These are phyloP conservation scores for Aspergillus versicolor DNA, from an alignment of 2,329 filamentous ascomycete species.

Conservation along the genomic window DNA sequence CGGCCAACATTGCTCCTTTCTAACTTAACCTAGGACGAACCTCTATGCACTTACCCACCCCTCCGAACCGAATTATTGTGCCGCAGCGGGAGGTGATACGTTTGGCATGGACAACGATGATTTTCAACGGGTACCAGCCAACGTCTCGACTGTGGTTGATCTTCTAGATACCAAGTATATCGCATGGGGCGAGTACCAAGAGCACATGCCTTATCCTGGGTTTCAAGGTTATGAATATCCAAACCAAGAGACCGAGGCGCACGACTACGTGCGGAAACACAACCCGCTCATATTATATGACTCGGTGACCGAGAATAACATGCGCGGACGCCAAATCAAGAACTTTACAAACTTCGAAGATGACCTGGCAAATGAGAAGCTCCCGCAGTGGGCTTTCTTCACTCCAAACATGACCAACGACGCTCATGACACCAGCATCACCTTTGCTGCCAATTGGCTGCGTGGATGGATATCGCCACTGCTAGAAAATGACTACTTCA, in stretches of 20 bases:
- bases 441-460: constrained; percentile 67
- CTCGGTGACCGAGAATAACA: constrained; percentile 57
- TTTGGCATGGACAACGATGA: constrained; percentile 70
- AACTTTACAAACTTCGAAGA: constrained; percentile 68
- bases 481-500: constrained; percentile 67
- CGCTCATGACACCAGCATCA: constrained; percentile 72
- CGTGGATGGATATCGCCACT: constrained; percentile 69
- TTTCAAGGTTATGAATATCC: constrained; percentile 65
- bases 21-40: constrained; percentile 38
- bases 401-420: constrained; percentile 61
- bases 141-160: constrained; percentile 68
- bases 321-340: constrained; percentile 69
- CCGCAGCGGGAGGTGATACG: constrained; percentile 67
- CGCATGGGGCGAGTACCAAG: constrained; percentile 72
- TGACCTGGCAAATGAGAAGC: constrained; percentile 61
- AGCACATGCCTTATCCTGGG: constrained; percentile 73
- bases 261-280: constrained; percentile 83
- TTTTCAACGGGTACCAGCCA: constrained; percentile 58
- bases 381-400: constrained; percentile 67
- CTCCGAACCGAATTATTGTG: constrained; percentile 73
- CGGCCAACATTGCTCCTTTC: not conserved
- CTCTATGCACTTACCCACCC: constrained; percentile 68
- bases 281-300: constrained; percentile 68
- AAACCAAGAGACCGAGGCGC: constrained; percentile 58
- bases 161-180: constrained; percentile 65